phyloP scores from a whole-genome alignment of 352 stramenopile genomes.

The Thalassiosira mediterranea region DNA sequence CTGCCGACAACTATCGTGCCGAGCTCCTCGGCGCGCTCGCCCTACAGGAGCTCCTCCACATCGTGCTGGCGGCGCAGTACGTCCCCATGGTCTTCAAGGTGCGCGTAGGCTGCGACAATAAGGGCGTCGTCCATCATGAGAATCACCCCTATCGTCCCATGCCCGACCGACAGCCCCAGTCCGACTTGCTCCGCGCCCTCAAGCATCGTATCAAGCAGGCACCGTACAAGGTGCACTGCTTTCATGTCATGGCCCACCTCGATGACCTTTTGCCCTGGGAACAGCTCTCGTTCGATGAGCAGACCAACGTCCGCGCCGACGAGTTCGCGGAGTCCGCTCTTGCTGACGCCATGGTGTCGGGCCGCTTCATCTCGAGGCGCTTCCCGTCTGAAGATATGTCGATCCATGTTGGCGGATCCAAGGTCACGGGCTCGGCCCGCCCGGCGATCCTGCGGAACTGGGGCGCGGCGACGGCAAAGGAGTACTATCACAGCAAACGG shows the following conservation, averaged over 20 bases:
- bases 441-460: slow-evolving; percentile 12
- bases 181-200: slow-evolving; percentile 32
- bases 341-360: neutral
- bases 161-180: slow-evolving; percentile 27
- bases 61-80: neutral
- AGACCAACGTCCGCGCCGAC: slow-evolving; percentile 30
- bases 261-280: slow-evolving; percentile 2
- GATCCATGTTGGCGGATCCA: neutral
- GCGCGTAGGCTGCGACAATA: slow-evolving; percentile 31
- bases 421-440: slow-evolving; percentile 21
- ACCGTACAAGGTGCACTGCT: neutral
- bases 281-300: slow-evolving; percentile 4
- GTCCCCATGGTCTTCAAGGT: too few relatives aligned
- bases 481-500: neutral
- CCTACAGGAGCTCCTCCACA: neutral
- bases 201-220: neutral
- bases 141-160: neutral
- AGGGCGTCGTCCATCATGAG: slow-evolving; percentile 31
- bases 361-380: slow-evolving; percentile 4
- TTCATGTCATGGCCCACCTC: slow-evolving; percentile 30
- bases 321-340: slow-evolving; percentile 16
- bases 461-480: neutral
- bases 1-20: slow-evolving; percentile 20
- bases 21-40: slow-evolving; percentile 10
- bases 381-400: slow-evolving; percentile 26